phyloP scores from a whole-genome alignment of 352 stramenopile species.

The Phytophthora boehmeriae region DNA sequence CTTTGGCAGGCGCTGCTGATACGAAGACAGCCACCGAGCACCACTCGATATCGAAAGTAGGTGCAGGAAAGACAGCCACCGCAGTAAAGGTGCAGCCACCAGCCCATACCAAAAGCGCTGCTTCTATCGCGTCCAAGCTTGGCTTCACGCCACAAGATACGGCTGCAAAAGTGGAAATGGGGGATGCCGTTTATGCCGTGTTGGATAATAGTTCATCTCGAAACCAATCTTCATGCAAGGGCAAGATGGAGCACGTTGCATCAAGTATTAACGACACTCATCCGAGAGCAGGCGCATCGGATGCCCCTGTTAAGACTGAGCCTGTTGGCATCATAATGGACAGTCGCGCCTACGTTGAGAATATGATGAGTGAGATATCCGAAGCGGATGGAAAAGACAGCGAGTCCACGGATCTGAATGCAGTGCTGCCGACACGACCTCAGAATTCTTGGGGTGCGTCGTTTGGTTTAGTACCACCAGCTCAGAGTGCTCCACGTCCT shows the following conservation, averaged over 20 bases:
- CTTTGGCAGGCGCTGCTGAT: too few relatives aligned
- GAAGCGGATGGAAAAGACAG: not conserved
- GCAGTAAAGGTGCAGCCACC: not conserved
- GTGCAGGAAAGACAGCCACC: too few relatives aligned
- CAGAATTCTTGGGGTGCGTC: conserved; percentile 53
- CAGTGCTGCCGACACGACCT: conserved; percentile 7
- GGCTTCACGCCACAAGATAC: not conserved
- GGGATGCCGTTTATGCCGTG: not conserved
- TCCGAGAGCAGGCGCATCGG: not conserved
- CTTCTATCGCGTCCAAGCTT: not conserved
- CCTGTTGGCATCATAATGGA: conserved; percentile 33
- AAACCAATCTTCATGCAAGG: too few relatives aligned
- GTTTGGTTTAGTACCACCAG: conserved; percentile 40
- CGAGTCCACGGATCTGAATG: not conserved
- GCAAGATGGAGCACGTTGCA: too few relatives aligned
- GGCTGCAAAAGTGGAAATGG: not conserved
- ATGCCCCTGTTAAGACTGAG: not conserved
- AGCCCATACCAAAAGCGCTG: not conserved
- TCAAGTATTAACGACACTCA: not conserved
- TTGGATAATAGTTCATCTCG: not conserved
- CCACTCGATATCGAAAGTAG: too few relatives aligned
- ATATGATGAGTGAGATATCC: conserved; percentile 27
- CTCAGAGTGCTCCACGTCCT: not conserved
- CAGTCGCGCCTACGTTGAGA: conserved; percentile 34
- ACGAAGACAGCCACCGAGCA: too few relatives aligned